phyloP scores from a whole-genome alignment of 208 protist species.

The Trypanosoma boissoni region DNA sequence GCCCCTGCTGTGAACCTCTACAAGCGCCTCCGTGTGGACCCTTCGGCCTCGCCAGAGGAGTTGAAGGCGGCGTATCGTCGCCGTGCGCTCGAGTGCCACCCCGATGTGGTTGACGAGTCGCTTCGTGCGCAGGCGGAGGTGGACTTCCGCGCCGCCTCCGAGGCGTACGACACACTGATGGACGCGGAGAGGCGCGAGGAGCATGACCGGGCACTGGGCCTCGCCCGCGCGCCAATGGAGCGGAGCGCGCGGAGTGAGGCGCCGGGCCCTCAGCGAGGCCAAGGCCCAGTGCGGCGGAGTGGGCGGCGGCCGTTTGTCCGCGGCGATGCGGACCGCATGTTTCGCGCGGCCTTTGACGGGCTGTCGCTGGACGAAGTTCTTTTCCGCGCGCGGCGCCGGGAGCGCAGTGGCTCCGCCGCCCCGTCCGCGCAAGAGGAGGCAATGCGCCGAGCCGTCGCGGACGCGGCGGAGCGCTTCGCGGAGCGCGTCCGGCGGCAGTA shows the following conservation, averaged over 20 bases:
- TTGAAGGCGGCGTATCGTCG: constrained; percentile 38
- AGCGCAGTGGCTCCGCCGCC: neutral
- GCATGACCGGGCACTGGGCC: constrained; percentile 46
- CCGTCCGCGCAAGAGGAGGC: constrained; percentile 32
- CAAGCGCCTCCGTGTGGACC: constrained; percentile 52
- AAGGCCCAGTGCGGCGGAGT: constrained; percentile 5
- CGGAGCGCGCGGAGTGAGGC: too few relatives aligned
- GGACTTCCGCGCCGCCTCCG: constrained; percentile 33
- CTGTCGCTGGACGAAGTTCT: constrained; percentile 80
- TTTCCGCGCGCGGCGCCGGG: constrained; percentile 28
- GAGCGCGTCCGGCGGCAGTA: constrained; percentile 47
- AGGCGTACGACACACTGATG: constrained; percentile 42
- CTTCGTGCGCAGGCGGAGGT: constrained; percentile 27
- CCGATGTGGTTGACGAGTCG: constrained; percentile 28
- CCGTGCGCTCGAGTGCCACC: constrained; percentile 36
- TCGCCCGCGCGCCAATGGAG: constrained; percentile 28
- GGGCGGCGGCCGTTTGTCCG: constrained; percentile 55
- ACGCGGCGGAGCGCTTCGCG: constrained; percentile 56
- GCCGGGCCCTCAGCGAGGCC: too few relatives aligned
- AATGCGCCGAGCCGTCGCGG: constrained; percentile 54
- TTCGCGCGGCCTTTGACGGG: constrained; percentile 79
- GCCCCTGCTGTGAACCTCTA: constrained; percentile 51
- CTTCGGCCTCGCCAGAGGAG: constrained; percentile 45
- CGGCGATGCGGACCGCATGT: constrained; percentile 80
- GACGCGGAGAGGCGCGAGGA: constrained; percentile 30